Conservation (phyloP, 2,329 filamentous ascomycete genomes). For the Huntiella decipiens region DNA sequence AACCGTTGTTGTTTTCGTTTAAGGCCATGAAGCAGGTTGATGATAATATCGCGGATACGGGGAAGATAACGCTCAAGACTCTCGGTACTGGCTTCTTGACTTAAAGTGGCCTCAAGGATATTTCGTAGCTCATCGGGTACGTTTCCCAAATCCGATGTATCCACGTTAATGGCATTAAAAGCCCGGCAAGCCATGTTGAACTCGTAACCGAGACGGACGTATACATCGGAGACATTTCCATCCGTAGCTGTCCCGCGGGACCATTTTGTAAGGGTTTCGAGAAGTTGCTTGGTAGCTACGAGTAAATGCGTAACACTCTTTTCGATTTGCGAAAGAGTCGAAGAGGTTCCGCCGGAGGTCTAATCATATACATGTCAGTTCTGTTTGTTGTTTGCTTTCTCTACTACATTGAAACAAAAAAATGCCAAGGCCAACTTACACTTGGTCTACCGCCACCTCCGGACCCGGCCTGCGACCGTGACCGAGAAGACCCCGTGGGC, state of each 20-base stretch:
- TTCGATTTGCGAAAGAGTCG: conserved; percentile 82
- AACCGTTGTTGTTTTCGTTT: conserved; percentile 94
- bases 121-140: conserved; percentile 78
- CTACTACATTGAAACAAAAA: not conserved
- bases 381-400: not conserved
- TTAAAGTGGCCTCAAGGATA: conserved; percentile 88
- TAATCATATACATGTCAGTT: not conserved
- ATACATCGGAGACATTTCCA: conserved; percentile 91
- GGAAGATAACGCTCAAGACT: conserved; percentile 89
- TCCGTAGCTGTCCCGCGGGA: conserved; percentile 83
- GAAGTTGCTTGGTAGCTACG: conserved; percentile 90
- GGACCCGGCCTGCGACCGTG: conserved; percentile 12
- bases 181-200: conserved; percentile 98
- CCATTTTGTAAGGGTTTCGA: conserved; percentile 96
- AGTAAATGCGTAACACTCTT: conserved; percentile 96
- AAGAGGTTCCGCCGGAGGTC: conserved; percentile 46
- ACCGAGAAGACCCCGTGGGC: conserved; percentile 45
- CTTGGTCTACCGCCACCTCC: conserved; percentile 31
- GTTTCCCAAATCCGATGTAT: conserved; percentile 82
- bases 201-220: conserved; percentile 91
- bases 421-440: conserved; percentile 27
- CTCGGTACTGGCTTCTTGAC: conserved; percentile 84
- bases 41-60: conserved; percentile 93
- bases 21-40: conserved; percentile 83
- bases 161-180: conserved; percentile 91